Evolutionary conservation across 257 asterid species (phyloP), one percentile per base, ranked within the genome.

Genomic region (Capsicum pubescens): DNA sequence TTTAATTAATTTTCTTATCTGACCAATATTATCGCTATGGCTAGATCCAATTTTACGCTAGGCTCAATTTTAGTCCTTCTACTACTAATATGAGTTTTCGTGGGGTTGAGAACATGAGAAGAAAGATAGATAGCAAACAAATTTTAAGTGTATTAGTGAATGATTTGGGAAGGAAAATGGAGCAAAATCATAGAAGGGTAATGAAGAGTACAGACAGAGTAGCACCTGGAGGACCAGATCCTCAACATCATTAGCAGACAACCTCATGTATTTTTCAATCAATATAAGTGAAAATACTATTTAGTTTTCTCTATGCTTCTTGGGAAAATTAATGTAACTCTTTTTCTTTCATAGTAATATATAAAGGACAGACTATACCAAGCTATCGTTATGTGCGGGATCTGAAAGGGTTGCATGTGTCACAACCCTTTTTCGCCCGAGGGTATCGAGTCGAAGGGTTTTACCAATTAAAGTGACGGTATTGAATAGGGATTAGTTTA

Each of bases 221-320:
- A 81, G 90, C 88, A 8, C 96, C 96, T 81, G 80, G 80, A 72
- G 80, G 80, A 7, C 80, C 80, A 48, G 80, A 72, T 72, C 91
- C 92, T 83, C 92, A 90, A 64, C 93, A 92, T 82, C 93, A 92
- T 84, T 88, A 87, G 64, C 80, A 36, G 64, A 46, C 3, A 42
- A 48, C 4, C 58, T 10, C 80, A n/a, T 48, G 80, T 48, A 48
- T 21, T 12, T 74, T 71, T 48, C 15, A n/a, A 12, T 71, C 39
- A 13, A 67, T 68, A 52, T 48, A 19, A 54, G 3, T 11, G 57
- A 74, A 74, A 50, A 11, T 72, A 66, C 32, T 26, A 26, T 26
- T 26, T 67, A 15, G 3, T 74, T 52, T 50, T 50, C 42, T 48
- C 60, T 74, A 11, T 48, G 80, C 19, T 3, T 74, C 36, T 12